Evolutionary conservation across 345 rosid genomes (phyloP).

Genomic region (Rhizophora apiculata): DNA sequence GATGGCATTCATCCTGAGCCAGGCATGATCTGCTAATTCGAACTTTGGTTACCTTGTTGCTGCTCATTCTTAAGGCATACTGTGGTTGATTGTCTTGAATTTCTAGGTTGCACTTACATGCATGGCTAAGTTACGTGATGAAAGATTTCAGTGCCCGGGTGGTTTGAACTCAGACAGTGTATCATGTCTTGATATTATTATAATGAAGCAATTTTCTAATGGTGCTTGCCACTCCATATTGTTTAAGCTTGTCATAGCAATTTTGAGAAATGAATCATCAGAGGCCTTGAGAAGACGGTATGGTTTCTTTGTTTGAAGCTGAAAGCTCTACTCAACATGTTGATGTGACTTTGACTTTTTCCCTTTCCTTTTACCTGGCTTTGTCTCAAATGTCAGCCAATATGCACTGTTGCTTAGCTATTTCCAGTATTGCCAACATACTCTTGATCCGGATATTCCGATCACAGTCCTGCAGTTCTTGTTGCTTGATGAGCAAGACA

Average conservation of each 20-base stretch:
- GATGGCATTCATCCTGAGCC: slow-evolving; percentile 83
- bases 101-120: slow-evolving; percentile 92
- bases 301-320: slow-evolving; percentile 17
- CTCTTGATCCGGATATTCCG: slow-evolving; percentile 82
- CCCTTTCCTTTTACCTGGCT: slow-evolving; percentile 4
- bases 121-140: slow-evolving; percentile 93
- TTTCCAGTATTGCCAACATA: slow-evolving; percentile 91
- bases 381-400: slow-evolving; percentile 45
- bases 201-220: slow-evolving; percentile 76
- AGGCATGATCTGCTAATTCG: slow-evolving; percentile 36
- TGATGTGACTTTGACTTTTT: slow-evolving; percentile 14
- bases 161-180: slow-evolving; percentile 66
- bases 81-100: slow-evolving; percentile 11
- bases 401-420: slow-evolving; percentile 90
- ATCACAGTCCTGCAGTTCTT: slow-evolving; percentile 67
- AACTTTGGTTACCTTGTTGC: background rate
- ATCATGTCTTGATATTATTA: slow-evolving; percentile 78
- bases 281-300: slow-evolving; percentile 98
- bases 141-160: slow-evolving; percentile 63
- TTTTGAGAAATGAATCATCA: slow-evolving; percentile 84
- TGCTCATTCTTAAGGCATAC: background rate
- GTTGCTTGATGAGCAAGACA: slow-evolving; percentile 74
- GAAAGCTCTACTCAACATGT: slow-evolving; percentile 14
- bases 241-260: slow-evolving; percentile 79
- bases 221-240: slow-evolving; percentile 87